Evolutionary conservation across 495 filamentous ascomycete species (phyloP), one percentile per base, ranked within the genome.

Genomic region (Aspergillus bertholletiae): DNA sequence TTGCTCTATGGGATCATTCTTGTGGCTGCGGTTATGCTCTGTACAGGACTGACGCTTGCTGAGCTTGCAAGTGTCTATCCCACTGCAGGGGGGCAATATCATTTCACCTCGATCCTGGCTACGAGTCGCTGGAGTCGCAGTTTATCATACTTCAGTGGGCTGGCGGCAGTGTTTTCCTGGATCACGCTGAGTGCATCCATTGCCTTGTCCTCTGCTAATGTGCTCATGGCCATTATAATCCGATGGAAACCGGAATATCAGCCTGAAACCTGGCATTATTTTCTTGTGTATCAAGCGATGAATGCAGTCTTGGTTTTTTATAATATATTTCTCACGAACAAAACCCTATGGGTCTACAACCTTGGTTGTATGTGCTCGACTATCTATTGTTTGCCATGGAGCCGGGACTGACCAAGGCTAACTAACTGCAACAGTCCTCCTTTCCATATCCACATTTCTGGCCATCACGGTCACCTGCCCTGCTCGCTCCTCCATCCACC

Each of bases 41-140:
- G 65, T 15, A 67, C 78, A 13, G 77, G 75, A 2, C 62, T 73
- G 5, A 75, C 73, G 15, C 63, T 80, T 24, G 77, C 74, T 20
- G 80, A 82, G 59, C 63, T 82, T 21, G 73, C 74, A 1, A 74
- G 76, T 9, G 75, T 74, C 46, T 81, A 77, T 64, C 76, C 78
- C 0, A 80, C 80, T 0, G 76, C 77, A 1, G 78, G 77, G 2
- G 78, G 78, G 6, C 79, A 81, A 57, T 81, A 71, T 40, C 68
- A 71, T 52, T 70, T 66, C 58, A 66, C 70, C 17, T 65, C 66
- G 7, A 59, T 71, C 15, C 55, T 73, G 20, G 65, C 67, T 7
- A 58, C 63, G 24, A 41, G 39, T 9, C 49, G 53, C 17, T 69
- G 58, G 61, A 60, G 59, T 41, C 56, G 57, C 13, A 22, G 46